Evolutionary conservation across 192 early-diverging fungal species (phyloP).

Genomic region (Coemansia sp.): DNA sequence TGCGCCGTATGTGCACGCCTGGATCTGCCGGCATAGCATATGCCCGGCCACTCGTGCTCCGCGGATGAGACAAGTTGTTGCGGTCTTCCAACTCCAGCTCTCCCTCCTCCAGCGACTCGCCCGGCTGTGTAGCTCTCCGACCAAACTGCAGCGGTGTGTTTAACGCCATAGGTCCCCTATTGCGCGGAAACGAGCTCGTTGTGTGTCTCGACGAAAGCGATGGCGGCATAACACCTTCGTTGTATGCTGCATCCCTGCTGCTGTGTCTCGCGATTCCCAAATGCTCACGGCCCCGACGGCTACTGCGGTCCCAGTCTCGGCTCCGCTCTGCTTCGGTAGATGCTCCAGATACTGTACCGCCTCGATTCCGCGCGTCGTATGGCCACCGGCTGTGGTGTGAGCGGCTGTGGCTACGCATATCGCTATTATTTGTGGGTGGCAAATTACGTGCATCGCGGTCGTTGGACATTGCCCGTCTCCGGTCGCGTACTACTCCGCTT

Average conservation of each 20-base stretch:
- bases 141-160: constrained; percentile 13
- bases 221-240: constrained; percentile 9
- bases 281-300: constrained; percentile 16
- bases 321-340: constrained; percentile 7
- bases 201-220: constrained; percentile 18
- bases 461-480: constrained; percentile 13
- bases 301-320: constrained; percentile 3
- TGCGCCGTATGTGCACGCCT: constrained; percentile 6
- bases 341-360: constrained; percentile 7
- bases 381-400: constrained; percentile 17
- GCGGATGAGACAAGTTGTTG: not conserved
- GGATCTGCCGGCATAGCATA: constrained; percentile 9
- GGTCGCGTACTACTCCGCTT: constrained; percentile 17
- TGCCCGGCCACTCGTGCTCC: constrained; percentile 12
- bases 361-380: constrained; percentile 18
- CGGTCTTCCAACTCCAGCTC: constrained; percentile 38
- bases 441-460: constrained; percentile 15
- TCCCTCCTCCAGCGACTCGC: constrained; percentile 37
- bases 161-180: not conserved
- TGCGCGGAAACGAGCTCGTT: constrained; percentile 7
- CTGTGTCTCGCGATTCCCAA: constrained; percentile 2
- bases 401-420: constrained; percentile 11
- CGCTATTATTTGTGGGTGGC: not conserved
- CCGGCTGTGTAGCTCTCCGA: constrained; percentile 28
- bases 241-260: constrained; percentile 8